Base-by-base conservation (phyloP, 2,329 filamentous ascomycete genomes). In the Nemania bipapillata region DNA sequence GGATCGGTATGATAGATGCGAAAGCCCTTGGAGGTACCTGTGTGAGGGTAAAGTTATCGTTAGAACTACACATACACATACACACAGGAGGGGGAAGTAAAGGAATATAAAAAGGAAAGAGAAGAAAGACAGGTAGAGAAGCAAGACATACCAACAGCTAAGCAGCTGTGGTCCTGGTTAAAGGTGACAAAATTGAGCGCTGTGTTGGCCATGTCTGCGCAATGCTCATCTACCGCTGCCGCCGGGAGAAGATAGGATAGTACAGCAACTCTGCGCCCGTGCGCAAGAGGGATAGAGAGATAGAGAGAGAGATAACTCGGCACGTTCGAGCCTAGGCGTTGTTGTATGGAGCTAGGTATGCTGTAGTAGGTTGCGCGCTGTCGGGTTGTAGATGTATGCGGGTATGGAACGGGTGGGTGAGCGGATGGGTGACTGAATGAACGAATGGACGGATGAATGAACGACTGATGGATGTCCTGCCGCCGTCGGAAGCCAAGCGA, bases 121-220 rank as follows among this genome's bases (percentile, higher is more conserved):
- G 49, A 37, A 58, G 47, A 49, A 30, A 37, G 11, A 22, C 37
- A 50, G 4, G 30, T 12, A 42, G 11, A 30, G 12, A 45, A 45
- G 45, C 30, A 56, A 35, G 65, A 81, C 90, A 78, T 85, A 94
- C 93, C 95, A 75, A 99, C 94, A 83, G 95, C 95, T 73, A 99
- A 87, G 81, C 95, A 95, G 86, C 92, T 97, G 84, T 97, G 94
- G 85, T 99, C 96, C 85, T 99, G 96, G 82, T 99, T 99, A 83
- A 98, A 99, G 49, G 95, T 97, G 77, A 99, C 93, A 83, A 97
- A 99, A 82, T 99, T 99, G 85, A 98, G 93, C 56, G 89, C 84
- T 80, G 91, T 90, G 72, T 79, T 86, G 72, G 90, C 83, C 90
- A 93, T 93, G 69, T 42, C 60, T 64, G 53, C 61, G 54, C 45